phyloP scores from a whole-genome alignment of 345 rosid species.

The Brassica napus region DNA sequence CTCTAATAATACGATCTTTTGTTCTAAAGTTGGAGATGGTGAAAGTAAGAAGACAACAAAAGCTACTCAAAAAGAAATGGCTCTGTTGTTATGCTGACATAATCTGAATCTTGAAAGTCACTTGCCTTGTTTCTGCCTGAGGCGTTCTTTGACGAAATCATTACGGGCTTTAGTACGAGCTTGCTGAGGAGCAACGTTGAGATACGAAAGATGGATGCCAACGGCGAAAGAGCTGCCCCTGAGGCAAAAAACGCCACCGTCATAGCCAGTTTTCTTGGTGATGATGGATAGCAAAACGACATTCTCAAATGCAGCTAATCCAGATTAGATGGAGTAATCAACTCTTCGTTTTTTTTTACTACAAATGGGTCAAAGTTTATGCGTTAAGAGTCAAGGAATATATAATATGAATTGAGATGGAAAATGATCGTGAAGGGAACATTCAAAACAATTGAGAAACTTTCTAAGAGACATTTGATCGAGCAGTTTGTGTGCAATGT shows the following conservation, averaged over 20 bases:
- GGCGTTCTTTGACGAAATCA: constrained; percentile 59
- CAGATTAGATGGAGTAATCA: background rate
- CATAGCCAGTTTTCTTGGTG: constrained; percentile 65
- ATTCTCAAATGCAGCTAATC: constrained; percentile 34
- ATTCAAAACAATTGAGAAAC: background rate
- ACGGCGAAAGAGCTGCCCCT: constrained; percentile 55
- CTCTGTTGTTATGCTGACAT: background rate
- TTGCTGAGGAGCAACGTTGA: constrained; percentile 66
- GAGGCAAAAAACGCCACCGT: constrained; percentile 58
- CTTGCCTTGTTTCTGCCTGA: constrained; percentile 60
- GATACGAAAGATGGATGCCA: constrained; percentile 54
- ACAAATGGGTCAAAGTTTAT: background rate
- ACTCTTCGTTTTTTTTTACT: constrained; percentile 6
- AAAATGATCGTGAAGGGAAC: background rate
- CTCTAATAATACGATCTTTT: background rate
- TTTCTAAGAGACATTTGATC: constrained; percentile 20
- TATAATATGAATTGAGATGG: too few relatives aligned
- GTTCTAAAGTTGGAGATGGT: background rate
- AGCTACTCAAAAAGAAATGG: background rate
- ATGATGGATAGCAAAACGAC: constrained; percentile 63
- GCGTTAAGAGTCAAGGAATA: background rate
- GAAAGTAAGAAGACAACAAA: background rate
- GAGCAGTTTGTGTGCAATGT: constrained; percentile 19
- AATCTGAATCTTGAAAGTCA: constrained; percentile 8
- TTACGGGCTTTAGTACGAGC: constrained; percentile 82